These are phyloP conservation scores for Yamadazyma sp. DNA, from an alignment of 805 yeast genomes.

Conservation along the genomic window DNA sequence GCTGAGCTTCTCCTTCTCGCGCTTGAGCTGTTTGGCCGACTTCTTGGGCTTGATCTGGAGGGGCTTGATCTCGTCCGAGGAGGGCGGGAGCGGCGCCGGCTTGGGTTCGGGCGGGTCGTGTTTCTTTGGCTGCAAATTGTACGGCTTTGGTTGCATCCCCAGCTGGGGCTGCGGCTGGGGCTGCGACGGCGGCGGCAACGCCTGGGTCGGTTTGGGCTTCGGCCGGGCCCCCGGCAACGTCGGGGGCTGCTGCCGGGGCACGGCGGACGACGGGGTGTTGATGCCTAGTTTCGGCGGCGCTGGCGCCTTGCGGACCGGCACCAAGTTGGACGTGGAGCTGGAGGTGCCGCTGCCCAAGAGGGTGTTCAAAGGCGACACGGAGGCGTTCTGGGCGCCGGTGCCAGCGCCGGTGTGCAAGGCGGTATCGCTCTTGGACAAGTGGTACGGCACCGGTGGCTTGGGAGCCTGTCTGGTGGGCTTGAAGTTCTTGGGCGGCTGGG, in stretches of 20 bases:
- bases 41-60: conserved; percentile 19
- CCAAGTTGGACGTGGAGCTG: conserved; percentile 24
- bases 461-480: conserved; percentile 44
- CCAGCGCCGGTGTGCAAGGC: conserved; percentile 1
- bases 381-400: conserved; percentile 1
- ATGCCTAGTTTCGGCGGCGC: conserved; percentile 44
- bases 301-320: conserved; percentile 57
- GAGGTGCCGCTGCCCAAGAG: conserved; percentile 22
- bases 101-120: not conserved
- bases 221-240: conserved; percentile 20
- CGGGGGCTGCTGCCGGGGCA: conserved; percentile 35
- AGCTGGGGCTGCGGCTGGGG: not conserved
- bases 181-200: not conserved
- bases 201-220: conserved; percentile 3
- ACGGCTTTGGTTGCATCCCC: not conserved
- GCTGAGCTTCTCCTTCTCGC: conserved; percentile 54
- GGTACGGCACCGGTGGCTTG: conserved; percentile 45
- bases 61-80: conserved; percentile 7
- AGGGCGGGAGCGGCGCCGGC: conserved; percentile 2
- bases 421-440: conserved; percentile 21
- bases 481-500: conserved; percentile 21
- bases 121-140: conserved; percentile 1
- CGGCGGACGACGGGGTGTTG: conserved; percentile 15
- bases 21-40: conserved; percentile 40
- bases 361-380: conserved; percentile 35